phyloP scores from a whole-genome alignment of 2,329 filamentous ascomycete genomes.

The Penicillium vulpinum region DNA sequence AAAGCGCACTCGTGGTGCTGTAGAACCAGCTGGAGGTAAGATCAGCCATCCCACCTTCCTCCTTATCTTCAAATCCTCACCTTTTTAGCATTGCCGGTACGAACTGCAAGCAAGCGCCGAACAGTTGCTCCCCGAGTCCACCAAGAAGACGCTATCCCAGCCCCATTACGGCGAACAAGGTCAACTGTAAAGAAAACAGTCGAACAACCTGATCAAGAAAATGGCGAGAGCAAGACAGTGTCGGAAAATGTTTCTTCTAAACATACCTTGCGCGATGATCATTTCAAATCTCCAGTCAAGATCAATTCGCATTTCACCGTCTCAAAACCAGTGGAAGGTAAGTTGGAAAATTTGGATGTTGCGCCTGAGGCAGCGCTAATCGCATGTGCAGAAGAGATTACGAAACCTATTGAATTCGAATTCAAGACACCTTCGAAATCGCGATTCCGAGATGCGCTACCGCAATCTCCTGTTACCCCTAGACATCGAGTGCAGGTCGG shows the following conservation, averaged over 20 bases:
- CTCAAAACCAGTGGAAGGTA: conserved; percentile 42
- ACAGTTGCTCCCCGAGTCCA: conserved; percentile 45
- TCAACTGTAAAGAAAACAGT: conserved; percentile 36
- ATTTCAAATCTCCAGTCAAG: conserved; percentile 49
- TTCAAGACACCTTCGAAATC: conserved; percentile 55
- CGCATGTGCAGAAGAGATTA: conserved; percentile 45
- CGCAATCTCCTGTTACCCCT: conserved; percentile 72
- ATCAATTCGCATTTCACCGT: conserved; percentile 47
- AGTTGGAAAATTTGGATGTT: background rate
- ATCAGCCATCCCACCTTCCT: conserved; percentile 15
- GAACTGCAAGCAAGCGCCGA: conserved; percentile 50
- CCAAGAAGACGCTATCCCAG: conserved; percentile 32
- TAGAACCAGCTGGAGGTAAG: conserved; percentile 47
- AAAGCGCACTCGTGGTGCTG: conserved; percentile 42
- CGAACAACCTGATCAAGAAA: conserved; percentile 30
- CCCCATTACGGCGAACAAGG: conserved; percentile 35
- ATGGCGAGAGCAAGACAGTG: conserved; percentile 24
- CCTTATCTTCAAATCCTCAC: conserved; percentile 16
- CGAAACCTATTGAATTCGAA: conserved; percentile 38
- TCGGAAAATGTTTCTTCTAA: conserved; percentile 49
- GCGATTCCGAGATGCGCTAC: conserved; percentile 72
- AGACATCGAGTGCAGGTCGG: conserved; percentile 78
- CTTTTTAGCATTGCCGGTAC: conserved; percentile 33
- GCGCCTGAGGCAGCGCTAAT: background rate
- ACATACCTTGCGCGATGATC: conserved; percentile 46